Percentiles rank a stretch among this genome's conserved stretches.
Evolutionary conservation across 306 rosid species (phyloP).

Genomic region (Urtica urens): DNA sequence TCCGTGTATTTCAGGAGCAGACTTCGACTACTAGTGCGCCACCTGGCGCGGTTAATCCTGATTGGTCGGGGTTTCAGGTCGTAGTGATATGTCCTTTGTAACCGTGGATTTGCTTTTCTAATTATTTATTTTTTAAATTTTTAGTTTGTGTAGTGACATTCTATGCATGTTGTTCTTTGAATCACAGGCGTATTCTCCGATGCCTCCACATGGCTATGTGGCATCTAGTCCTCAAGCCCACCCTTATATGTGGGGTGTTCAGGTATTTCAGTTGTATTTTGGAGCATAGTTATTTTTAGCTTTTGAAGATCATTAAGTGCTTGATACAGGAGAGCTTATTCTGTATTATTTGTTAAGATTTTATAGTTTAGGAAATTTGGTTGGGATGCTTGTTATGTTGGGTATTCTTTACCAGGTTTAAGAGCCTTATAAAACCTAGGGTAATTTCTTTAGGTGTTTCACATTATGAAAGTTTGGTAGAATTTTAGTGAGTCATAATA

Average conservation of each 20-base stretch:
- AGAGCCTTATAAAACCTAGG: too few species aligned
- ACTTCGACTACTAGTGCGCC: constrained; percentile 43
- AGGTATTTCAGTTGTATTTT: constrained; percentile 31
- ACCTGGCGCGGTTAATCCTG: constrained; percentile 77
- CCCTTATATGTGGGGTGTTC: constrained; percentile 99
- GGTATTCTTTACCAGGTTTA: too few species aligned
- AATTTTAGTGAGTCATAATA: too few species aligned
- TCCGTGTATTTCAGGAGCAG: constrained; percentile 51
- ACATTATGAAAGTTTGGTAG: too few species aligned
- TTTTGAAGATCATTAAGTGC: not conserved
- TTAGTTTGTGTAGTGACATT: constrained; percentile 12
- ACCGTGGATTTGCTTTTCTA: constrained; percentile 7
- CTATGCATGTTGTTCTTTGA: constrained; percentile 17
- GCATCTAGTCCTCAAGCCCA: constrained; percentile 93
- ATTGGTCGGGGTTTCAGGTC: constrained; percentile 96
- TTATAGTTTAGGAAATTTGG: not conserved
- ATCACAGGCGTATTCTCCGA: constrained; percentile 78
- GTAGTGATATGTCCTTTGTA: constrained; percentile 12
- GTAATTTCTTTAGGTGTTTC: too few species aligned
- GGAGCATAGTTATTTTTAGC: not conserved
- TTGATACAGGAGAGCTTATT: not conserved
- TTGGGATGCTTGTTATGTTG: too few species aligned
- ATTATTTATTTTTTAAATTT: constrained; percentile 14
- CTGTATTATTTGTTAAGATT: not conserved
- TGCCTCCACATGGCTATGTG: constrained; percentile 89